Base-by-base conservation (phyloP, 768 basidiomycete species). In the Termitomyces titanicus region DNA sequence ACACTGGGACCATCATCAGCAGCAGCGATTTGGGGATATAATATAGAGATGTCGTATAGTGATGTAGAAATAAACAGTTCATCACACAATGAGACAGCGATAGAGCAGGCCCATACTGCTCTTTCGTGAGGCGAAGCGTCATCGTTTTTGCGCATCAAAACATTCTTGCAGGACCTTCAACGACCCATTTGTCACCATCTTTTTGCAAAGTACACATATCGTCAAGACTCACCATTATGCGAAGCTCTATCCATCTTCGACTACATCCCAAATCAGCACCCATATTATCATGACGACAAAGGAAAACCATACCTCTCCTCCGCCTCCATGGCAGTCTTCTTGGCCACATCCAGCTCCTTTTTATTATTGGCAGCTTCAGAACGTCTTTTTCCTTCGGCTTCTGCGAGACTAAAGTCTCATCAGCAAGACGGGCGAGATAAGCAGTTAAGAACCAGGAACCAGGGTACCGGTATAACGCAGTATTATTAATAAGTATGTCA, bases 1-100 rank as follows among this genome's bases (percentile, higher is more conserved):
- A 77, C 2, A 74, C 75, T 0, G 88, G 84, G 0, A 87, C 82
- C 0, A 84, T 86, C 13, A 81, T 71, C 3, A 72, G 71, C 34
- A 92, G 69, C 5, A 81, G 65, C 0, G 66, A 18, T 9, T 77
- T 58, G 3, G 86, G 81, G 47, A 89, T 77, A 2, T 59, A 54
- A 20, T 67, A 64, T 0, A 86, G 69, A 1, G 75, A 71, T 0
- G 77, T 65, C 1, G 64, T 59, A 1, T 67, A 51, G 51, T 66
- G 68, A 2, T 68, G 66, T 24, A 79, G 78, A 34, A 91, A 61
- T 1, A n/a, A n/a, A n/a, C n/a, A n/a, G n/a, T n/a, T n/a, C n/a
- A n/a, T n/a, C n/a, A n/a, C n/a, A n/a, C n/a, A 83, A 82, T 29
- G 67, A 62, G 1, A 75, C 74, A 0, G 80, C 85, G 61, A 80